Base-by-base conservation (phyloP, 805 yeast genomes). In the Candida ficus region DNA sequence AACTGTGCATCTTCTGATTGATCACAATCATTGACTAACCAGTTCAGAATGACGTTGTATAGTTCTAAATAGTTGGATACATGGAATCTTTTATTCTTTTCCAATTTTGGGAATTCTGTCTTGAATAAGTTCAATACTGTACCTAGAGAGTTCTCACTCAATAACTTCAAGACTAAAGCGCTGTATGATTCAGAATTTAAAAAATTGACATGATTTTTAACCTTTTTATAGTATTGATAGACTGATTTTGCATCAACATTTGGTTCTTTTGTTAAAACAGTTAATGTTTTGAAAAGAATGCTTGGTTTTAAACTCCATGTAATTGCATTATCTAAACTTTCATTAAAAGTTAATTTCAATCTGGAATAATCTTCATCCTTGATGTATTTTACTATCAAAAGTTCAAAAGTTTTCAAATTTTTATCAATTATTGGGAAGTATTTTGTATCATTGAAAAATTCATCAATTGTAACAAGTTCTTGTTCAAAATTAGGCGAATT, bases 1-100 rank as follows among this genome's bases (percentile, higher is more conserved):
- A 68, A 69, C 82, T 83, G 81, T 0, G 78, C 33, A 20, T 43
- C 73, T 42, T 70, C 72, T 18, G 66, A 57, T 12, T 62, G 55
- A 26, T 66, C 59, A 5, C 57, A 42, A 19, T 68, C 61, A 0
- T 64, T 46, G 20, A 70, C 46, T 9, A 77, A 62, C 46, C 76
- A 69, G 13, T 69, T 61, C 50, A 68, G 67, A 43, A 80, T 57
- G 0, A 74, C 62, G 6, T 63, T 54, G 43, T 62, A 64, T 3
- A 75, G 47, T n/a, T 60, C 59, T 1, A 73, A 57, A 31, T 63
- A 60, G 16, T 58, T 52, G 1, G 48, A 36, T 13, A 34, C 38
- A 7, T 46, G 42, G 33, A 45, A 54, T 22, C 49, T 56, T 4
- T 23, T n/a, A 18, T 33, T 48, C 6, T 37, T 31, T 20, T 42